Conservation (phyloP, 345 rosid species). For the Geranium rotundifolium region DNA sequence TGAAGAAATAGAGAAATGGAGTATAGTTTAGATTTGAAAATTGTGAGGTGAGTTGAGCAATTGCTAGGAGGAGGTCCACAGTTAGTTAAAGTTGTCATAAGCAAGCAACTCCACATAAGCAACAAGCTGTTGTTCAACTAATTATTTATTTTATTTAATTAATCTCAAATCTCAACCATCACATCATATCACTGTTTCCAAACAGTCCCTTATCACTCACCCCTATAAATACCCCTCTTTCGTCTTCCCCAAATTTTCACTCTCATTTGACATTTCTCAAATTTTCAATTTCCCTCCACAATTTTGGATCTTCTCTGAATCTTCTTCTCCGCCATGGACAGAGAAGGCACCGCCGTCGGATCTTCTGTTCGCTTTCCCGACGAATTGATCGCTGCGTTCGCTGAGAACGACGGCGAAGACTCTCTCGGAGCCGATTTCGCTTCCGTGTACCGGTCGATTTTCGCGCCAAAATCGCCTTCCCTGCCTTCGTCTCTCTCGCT, state of each 20-base stretch:
- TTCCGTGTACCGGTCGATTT: constrained; percentile 45
- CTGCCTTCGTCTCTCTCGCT: constrained; percentile 32
- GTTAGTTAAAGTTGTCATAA: constrained; percentile 18
- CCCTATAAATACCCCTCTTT: background rate
- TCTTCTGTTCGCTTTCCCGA: constrained; percentile 23
- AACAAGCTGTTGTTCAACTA: too few relatives aligned
- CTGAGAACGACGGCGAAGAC: constrained; percentile 1
- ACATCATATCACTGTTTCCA: background rate
- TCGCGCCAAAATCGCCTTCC: constrained; percentile 44
- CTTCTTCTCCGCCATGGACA: constrained; percentile 19
- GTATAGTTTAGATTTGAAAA: background rate
- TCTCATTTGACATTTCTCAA: background rate
- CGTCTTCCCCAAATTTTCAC: background rate
- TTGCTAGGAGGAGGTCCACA: background rate
- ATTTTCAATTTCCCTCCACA: background rate
- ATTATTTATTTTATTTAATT: too few relatives aligned
- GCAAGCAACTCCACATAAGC: constrained; percentile 5
- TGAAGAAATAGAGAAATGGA: background rate
- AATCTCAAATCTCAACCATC: background rate
- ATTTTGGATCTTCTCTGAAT: too few relatives aligned
- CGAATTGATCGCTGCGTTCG: background rate
- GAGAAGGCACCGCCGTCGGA: constrained; percentile 15
- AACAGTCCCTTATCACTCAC: constrained; percentile 7
- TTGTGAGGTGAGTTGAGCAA: too few relatives aligned
- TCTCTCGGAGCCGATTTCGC: constrained; percentile 38